A percentile compares a stretch with the other conserved stretches of the same genome.
phyloP scores from a whole-genome alignment of 2,329 filamentous ascomycete genomes.

The Fusarium tricinctum region DNA sequence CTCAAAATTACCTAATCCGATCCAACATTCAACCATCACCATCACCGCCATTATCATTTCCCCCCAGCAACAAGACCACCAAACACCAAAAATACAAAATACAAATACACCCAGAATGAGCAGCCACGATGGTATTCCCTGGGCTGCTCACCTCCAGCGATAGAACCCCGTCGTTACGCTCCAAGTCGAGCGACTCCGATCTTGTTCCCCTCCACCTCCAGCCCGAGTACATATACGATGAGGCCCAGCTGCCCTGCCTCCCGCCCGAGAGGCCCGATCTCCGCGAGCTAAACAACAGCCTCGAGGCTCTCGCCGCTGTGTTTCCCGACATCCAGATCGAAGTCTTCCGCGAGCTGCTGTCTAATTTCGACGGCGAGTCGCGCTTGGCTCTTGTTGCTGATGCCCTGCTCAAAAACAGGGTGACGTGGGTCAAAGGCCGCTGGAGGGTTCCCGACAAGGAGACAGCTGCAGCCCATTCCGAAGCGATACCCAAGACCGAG shows the following conservation, averaged over 20 bases:
- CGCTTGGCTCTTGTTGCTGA: slow-evolving; percentile 83
- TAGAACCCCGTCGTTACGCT: slow-evolving; percentile 53
- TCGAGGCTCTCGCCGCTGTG: slow-evolving; percentile 76
- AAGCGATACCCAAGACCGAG: slow-evolving; percentile 69
- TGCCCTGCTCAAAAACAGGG: slow-evolving; percentile 78
- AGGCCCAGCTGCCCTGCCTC: slow-evolving; percentile 65
- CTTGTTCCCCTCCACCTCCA: slow-evolving; percentile 47
- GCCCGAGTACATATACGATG: slow-evolving; percentile 68
- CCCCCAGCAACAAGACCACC: slow-evolving; percentile 5
- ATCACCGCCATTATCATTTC: slow-evolving; percentile 21
- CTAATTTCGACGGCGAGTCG: slow-evolving; percentile 81
- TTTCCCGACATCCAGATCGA: slow-evolving; percentile 87
- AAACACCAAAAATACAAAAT: background rate
- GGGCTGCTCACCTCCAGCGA: slow-evolving; percentile 63
- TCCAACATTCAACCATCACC: slow-evolving; percentile 12
- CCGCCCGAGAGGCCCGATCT: slow-evolving; percentile 72
- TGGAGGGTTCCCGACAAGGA: slow-evolving; percentile 65
- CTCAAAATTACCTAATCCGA: slow-evolving; percentile 39
- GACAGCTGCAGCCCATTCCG: slow-evolving; percentile 47
- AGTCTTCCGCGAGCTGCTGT: slow-evolving; percentile 85
- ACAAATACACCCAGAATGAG: slow-evolving; percentile 52
- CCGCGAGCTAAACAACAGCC: slow-evolving; percentile 76
- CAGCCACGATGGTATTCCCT: slow-evolving; percentile 64
- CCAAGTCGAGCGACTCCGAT: slow-evolving; percentile 51
- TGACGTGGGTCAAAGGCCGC: slow-evolving; percentile 78